Conservation (phyloP, 495 filamentous ascomycete genomes). For the Chaetomidium leptoderma region DNA sequence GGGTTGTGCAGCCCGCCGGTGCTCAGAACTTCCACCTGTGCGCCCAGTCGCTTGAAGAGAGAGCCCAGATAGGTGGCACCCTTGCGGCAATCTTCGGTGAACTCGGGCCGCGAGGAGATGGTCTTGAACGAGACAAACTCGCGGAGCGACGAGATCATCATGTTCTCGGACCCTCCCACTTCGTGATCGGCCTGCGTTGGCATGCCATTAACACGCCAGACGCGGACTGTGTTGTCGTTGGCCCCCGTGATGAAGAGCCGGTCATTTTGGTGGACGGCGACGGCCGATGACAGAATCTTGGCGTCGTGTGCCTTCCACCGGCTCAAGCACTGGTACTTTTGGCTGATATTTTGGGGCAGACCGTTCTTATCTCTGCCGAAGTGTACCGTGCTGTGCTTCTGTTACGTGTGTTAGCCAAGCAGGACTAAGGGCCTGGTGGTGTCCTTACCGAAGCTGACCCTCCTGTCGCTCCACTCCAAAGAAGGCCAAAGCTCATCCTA, state of each 20-base stretch:
- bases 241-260: constrained; percentile 89
- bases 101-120: constrained; percentile 77
- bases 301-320: constrained; percentile 83
- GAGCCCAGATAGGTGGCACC: constrained; percentile 85
- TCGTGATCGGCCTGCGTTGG: constrained; percentile 34
- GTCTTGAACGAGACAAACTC: constrained; percentile 89
- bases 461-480: constrained; percentile 78
- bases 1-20: constrained; percentile 74
- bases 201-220: constrained; percentile 76
- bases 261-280: constrained; percentile 60
- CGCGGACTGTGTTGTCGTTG: constrained; percentile 80
- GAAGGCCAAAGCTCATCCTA: constrained; percentile 71
- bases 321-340: constrained; percentile 77
- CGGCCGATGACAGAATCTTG: constrained; percentile 81
- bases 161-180: constrained; percentile 49
- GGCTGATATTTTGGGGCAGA: constrained; percentile 67
- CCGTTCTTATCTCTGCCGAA: constrained; percentile 47
- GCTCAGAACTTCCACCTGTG: constrained; percentile 76
- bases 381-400: constrained; percentile 57
- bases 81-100: constrained; percentile 82
- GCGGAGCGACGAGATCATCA: constrained; percentile 74
- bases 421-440: neutral
- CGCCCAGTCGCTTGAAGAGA: constrained; percentile 86
- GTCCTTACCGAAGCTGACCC: constrained; percentile 71
- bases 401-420: constrained; percentile 13